Conservation (phyloP, 1,284 basidiomycete species). For the Cryptococcus deneoformans region DNA sequence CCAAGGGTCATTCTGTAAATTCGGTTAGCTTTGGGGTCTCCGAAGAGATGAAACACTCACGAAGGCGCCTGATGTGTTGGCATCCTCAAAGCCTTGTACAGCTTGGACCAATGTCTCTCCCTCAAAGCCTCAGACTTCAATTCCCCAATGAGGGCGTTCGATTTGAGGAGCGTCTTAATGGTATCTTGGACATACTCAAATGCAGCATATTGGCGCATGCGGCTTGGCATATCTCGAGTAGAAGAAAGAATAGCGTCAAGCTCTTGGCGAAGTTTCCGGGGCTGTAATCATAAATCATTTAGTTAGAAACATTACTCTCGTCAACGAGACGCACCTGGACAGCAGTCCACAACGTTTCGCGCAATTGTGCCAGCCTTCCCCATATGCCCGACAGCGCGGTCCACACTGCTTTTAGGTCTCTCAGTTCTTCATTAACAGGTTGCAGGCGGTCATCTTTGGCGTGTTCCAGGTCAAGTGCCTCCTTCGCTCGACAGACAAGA, state of each 20-base stretch:
- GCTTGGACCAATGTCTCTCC: slow-evolving; percentile 96
- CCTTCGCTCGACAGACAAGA: slow-evolving; percentile 91
- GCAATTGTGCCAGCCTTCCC: slow-evolving; percentile 85
- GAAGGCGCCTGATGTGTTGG: slow-evolving; percentile 62
- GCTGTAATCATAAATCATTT: slow-evolving; percentile 50
- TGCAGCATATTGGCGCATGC: slow-evolving; percentile 98
- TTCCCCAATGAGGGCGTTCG: slow-evolving; percentile 83
- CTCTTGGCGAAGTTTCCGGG: slow-evolving; percentile 90
- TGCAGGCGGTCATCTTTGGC: slow-evolving; percentile 86
- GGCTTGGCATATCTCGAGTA: slow-evolving; percentile 97
- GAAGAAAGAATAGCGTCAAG: slow-evolving; percentile 84
- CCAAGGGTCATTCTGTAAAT: slow-evolving; percentile 82
- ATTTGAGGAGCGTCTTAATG: slow-evolving; percentile 80
- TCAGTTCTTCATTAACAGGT: slow-evolving; percentile 90
- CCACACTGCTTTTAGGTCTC: slow-evolving; percentile 98
- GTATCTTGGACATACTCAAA: slow-evolving; percentile 98
- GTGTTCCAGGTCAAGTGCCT: slow-evolving; percentile 90
- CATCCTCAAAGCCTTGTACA: slow-evolving; percentile 86
- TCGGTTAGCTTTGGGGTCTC: slow-evolving; percentile 23
- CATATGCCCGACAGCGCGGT: slow-evolving; percentile 97
- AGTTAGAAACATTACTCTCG: not conserved
- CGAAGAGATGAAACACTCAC: slow-evolving; percentile 20
- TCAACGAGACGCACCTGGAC: slow-evolving; percentile 55
- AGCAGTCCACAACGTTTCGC: slow-evolving; percentile 86
- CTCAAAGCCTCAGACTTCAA: slow-evolving; percentile 96